Evolutionary conservation across 2,329 filamentous ascomycete genomes (phyloP), one percentile per base, ranked within the genome.

Genomic region (Cyclaneusma minus): DNA sequence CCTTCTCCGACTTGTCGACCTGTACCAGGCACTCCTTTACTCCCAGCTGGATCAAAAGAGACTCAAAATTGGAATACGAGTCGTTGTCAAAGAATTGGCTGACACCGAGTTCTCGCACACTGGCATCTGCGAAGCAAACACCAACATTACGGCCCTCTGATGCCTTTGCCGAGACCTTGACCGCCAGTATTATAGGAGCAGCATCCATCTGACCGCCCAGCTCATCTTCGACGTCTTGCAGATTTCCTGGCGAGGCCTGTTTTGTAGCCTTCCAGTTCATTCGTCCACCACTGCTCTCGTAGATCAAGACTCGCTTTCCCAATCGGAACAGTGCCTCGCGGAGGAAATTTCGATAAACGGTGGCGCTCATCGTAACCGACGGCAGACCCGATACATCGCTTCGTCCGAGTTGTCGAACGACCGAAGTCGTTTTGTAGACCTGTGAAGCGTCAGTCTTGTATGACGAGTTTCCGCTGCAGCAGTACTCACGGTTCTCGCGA

Each of bases 21-120:
- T 83, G 78, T n/a, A 98, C 55, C 16, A 98, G 56, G 43, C 85
- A 94, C 50, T 98, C 89, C 47, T 84, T 89, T 12, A 94, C 83
- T 5, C 89, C 89, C 3, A 98, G 69, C 48, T 98, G 91, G 38
- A 98, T 98, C 27, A 98, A 68, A 11, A 98, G 64, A 3, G 85
- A 84, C 55, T 98, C 89, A 39, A 98, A 91, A 50, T 98, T 98
- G 27, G 87, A 95, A 56, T 91, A 98, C 7, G 94, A 63, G 47
- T 98, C 89, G 45, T 95, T 98, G 60, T 98, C 89, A n/a, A 93
- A 68, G 38, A 98, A 98, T 48, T 98, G 91, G 59, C 82, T 93
- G 28, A 98, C 84, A 6, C 89, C 89, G 3, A 98, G 65, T 56
- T 98, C 89, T 27, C 89, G 68, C 14, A 95, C 87, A 38, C 83